These are phyloP conservation scores for Candida andamanensis DNA, from an alignment of 805 yeast species.

Conservation along the genomic window DNA sequence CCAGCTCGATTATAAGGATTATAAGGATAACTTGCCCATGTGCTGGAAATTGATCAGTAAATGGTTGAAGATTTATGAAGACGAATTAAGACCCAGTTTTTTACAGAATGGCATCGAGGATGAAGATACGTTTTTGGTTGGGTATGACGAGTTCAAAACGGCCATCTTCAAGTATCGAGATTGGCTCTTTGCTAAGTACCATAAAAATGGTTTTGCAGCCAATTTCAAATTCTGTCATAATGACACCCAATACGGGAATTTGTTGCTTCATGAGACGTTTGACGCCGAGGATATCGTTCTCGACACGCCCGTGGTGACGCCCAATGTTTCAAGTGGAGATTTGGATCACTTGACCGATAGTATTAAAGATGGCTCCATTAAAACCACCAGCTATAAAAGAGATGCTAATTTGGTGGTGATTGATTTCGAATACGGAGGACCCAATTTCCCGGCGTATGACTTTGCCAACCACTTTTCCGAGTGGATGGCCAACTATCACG, in stretches of 20 bases:
- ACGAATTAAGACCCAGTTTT: conserved; percentile 29
- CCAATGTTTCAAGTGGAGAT: no score
- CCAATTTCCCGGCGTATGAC: conserved; percentile 85
- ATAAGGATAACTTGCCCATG: conserved; percentile 50
- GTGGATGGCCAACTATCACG: conserved; percentile 94
- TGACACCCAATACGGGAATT: conserved; percentile 94
- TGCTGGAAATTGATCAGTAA: conserved; percentile 65
- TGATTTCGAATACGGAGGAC: conserved; percentile 94
- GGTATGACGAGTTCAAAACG: conserved; percentile 47
- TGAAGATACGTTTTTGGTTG: conserved; percentile 37
- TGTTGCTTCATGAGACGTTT: conserved; percentile 56
- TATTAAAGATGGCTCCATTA: no score
- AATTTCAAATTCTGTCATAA: conserved; percentile 84
- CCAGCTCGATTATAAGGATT: conserved; percentile 54
- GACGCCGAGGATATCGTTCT: conserved; percentile 42
- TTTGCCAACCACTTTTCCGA: conserved; percentile 91
- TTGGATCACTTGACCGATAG: no score
- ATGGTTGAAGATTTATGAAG: conserved; percentile 56
- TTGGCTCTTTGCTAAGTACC: conserved; percentile 57
- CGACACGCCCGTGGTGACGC: conserved; percentile 4
- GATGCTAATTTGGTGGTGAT: conserved; percentile 74
- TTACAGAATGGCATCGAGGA: conserved; percentile 25
- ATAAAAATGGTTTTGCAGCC: conserved; percentile 36
- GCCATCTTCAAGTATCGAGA: conserved; percentile 48
- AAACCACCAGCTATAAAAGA: conserved; percentile 25